These are phyloP conservation scores for Byssoonygena ceratinophila DNA, from an alignment of 2,329 filamentous ascomycete genomes.

Conservation along the genomic window DNA sequence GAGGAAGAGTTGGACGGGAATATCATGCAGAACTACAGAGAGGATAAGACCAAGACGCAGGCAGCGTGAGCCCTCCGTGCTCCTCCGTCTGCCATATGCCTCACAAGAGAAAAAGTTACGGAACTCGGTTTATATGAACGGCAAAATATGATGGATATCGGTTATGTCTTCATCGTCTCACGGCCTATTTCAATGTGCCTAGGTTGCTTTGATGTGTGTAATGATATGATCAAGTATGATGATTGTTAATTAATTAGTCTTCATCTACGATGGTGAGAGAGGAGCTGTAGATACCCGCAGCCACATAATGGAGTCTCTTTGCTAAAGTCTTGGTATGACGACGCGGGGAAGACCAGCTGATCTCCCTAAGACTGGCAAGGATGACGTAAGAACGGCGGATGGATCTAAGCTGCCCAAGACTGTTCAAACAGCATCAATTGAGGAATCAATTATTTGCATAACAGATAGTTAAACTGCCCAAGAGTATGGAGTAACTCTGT, in stretches of 20 bases:
- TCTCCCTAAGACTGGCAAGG: not conserved
- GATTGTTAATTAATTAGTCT: not conserved
- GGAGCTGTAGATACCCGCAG: too few species aligned
- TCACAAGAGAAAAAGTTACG: too few species aligned
- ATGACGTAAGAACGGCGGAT: not conserved
- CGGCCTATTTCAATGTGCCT: not conserved
- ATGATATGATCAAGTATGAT: not conserved
- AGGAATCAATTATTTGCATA: too few species aligned
- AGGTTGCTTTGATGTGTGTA: not conserved
- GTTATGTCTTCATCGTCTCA: not conserved
- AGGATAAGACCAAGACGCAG: not conserved
- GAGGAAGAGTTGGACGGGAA: conserved; percentile 14
- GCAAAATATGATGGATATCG: not conserved
- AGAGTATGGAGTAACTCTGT: too few species aligned
- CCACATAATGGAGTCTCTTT: too few species aligned
- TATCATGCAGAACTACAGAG: conserved; percentile 13
- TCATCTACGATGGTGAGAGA: too few species aligned
- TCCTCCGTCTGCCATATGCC: not conserved
- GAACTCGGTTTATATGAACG: too few species aligned
- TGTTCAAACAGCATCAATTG: too few species aligned
- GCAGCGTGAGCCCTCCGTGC: not conserved
- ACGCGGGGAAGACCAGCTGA: not conserved
- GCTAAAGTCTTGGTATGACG: conserved; percentile 3
- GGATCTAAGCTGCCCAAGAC: not conserved
- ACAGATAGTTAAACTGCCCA: too few species aligned